Percentiles rank a stretch among this genome's conserved stretches.
Evolutionary conservation across 495 filamentous ascomycete species (phyloP).

Genomic region (Xylaria bambusicola): DNA sequence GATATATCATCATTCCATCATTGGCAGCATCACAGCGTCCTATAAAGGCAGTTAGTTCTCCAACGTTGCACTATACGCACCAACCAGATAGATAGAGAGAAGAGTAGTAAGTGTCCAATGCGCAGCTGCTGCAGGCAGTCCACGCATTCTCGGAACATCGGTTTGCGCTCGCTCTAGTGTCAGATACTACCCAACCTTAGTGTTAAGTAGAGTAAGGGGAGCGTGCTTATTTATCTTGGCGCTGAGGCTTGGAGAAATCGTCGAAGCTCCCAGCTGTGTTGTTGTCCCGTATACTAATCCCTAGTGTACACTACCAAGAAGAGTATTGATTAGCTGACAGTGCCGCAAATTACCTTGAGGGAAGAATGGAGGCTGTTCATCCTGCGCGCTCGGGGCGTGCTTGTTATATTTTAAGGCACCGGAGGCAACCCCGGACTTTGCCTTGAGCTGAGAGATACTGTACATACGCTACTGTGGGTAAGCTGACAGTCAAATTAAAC

Average conservation of each 20-base stretch:
- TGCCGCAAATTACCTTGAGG: too few species aligned
- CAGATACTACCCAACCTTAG: not conserved
- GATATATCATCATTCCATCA: too few species aligned
- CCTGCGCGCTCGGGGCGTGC: too few species aligned
- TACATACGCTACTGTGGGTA: not conserved
- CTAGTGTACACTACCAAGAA: too few species aligned
- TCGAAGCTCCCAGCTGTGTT: not conserved
- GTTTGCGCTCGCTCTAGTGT: not conserved
- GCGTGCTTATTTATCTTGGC: slow-evolving; percentile 10
- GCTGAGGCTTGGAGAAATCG: not conserved
- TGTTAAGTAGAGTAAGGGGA: not conserved
- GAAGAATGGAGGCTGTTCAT: too few species aligned
- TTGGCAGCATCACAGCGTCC: too few species aligned
- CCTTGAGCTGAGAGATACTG: slow-evolving; percentile 11
- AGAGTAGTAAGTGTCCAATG: too few species aligned
- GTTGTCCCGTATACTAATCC: not conserved
- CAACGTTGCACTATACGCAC: too few species aligned
- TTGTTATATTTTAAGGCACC: not conserved
- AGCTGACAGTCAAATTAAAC: not conserved
- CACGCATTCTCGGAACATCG: not conserved
- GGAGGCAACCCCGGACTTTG: not conserved
- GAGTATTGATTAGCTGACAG: too few species aligned
- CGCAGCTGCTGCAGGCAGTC: too few species aligned
- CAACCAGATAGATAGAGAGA: too few species aligned
- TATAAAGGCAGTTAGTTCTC: too few species aligned